phyloP scores from a whole-genome alignment of 179 eudicot species.

The Dionaea muscipula region DNA sequence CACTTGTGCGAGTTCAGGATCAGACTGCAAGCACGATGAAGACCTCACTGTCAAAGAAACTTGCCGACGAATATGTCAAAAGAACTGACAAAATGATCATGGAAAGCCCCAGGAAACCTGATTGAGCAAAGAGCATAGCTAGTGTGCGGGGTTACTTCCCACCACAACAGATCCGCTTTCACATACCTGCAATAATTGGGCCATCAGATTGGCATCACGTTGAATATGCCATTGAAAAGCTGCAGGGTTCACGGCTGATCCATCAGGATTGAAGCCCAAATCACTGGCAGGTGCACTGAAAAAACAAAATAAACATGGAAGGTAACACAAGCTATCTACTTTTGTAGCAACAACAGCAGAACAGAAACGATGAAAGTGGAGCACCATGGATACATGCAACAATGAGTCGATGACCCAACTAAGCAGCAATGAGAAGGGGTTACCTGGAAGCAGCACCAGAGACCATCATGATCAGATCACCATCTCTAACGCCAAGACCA shows the following conservation, averaged over 20 bases:
- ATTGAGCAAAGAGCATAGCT: no score
- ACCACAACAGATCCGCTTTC: neutral
- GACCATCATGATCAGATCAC: slow-evolving; percentile 92
- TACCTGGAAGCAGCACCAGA: slow-evolving; percentile 42
- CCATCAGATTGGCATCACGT: slow-evolving; percentile 63
- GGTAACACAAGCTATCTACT: neutral
- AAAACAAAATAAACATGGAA: neutral
- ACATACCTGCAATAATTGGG: slow-evolving; percentile 77
- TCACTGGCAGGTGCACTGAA: slow-evolving; percentile 36
- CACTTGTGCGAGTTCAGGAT: slow-evolving; percentile 91
- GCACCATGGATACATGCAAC: no score
- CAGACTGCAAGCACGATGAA: slow-evolving; percentile 35
- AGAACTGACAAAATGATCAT: no score
- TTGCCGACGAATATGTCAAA: no score
- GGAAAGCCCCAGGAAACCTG: no score
- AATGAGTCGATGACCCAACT: no score
- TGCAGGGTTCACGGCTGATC: slow-evolving; percentile 88
- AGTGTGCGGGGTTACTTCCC: no score
- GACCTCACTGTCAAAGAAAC: neutral
- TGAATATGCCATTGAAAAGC: slow-evolving; percentile 78
- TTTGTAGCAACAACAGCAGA: no score
- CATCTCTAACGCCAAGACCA: slow-evolving; percentile 62
- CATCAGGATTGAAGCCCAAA: slow-evolving; percentile 61
- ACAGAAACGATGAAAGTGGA: no score
- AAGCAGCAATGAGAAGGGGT: neutral